Base-by-base conservation (phyloP, 257 asterid genomes). In the Solanum acaule region DNA sequence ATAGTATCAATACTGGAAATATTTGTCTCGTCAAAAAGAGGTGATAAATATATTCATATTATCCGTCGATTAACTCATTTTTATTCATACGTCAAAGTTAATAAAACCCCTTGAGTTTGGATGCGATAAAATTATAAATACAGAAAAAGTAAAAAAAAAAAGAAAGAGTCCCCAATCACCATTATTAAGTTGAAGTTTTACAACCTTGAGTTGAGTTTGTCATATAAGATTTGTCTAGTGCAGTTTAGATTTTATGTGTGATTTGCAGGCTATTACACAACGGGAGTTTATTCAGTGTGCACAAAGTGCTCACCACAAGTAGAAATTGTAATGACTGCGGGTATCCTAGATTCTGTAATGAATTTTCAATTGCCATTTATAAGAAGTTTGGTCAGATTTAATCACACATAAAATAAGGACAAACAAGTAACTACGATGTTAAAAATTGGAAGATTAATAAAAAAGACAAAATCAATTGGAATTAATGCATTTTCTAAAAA, bases 271-370 rank as follows among this genome's bases (percentile, higher is more conserved):
- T 1, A 52, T 52, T 16, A 0, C 22, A 52, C 4, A 52, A 6
- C 1, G 63, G 0, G 1, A 0, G 0, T 52, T 52, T 52, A 16
- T 16, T 0, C 10, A 52, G 1, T 52, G 0, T 1, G 16, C 23
- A 52, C n/a, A n/a, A n/a, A n/a, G n/a, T n/a, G n/a, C n/a, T n/a
- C n/a, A n/a, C 10, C 10, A 16, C 9, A 52, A 0, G 1, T 52
- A 52, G 1, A 16, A 52, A 16, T 16, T 52, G 23, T 46, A 52
- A 52, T 16, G 61, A 6, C 9, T 6, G 10, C 9, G 9, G 9
- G 1, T 16, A 52, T 52, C 9, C 3, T 16, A 23, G 23, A 29
- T 68, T 16, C 14, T 71, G 25, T 33, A 33, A 71, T 71, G 14
- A 71, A 4, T 31, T 71, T 71, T 71, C 78, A 71, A 31, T 20